Evolutionary conservation across 177 flowering plant species (phyloP).

Genomic region (Vitis hybrid): DNA sequence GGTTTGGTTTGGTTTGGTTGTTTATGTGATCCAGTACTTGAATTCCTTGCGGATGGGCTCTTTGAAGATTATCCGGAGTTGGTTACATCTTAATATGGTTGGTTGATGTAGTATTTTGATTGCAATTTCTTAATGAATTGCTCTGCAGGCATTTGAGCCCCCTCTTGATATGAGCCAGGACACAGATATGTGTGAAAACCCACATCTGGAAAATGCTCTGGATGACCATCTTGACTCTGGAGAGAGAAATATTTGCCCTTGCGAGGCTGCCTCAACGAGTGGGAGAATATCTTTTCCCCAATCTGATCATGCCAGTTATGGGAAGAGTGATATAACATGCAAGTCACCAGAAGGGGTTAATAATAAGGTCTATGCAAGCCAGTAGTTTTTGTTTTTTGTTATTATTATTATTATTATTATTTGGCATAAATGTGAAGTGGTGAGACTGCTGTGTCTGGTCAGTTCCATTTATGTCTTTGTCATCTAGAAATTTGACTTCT

Average conservation of each 20-base stretch:
- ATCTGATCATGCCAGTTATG: slow-evolving; percentile 23
- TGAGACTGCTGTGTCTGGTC: slow-evolving; percentile 2
- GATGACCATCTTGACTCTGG: slow-evolving; percentile 21
- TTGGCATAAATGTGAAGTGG: background rate
- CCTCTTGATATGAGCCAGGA: slow-evolving; percentile 91
- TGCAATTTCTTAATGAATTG: background rate
- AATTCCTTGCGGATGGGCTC: background rate
- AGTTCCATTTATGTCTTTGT: slow-evolving; percentile 22
- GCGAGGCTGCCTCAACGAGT: slow-evolving; percentile 35
- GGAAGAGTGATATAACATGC: slow-evolving; percentile 19
- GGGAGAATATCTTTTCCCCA: slow-evolving; percentile 27
- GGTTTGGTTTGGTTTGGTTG: background rate
- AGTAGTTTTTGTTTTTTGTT: background rate
- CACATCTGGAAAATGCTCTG: slow-evolving; percentile 24
- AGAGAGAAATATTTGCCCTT: slow-evolving; percentile 27
- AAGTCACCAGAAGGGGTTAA: slow-evolving; percentile 16
- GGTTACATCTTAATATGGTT: slow-evolving; percentile 3
- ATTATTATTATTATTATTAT: background rate
- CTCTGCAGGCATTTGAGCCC: slow-evolving; percentile 86
- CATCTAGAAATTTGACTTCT: slow-evolving; percentile 49
- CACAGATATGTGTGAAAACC: slow-evolving; percentile 44
- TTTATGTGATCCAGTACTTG: background rate
- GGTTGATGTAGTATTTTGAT: background rate
- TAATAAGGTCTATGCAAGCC: slow-evolving; percentile 33
- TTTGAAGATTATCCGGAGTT: background rate